Conservation (phyloP, 495 filamentous ascomycete genomes). For the Penicillium psychrofluorescens region DNA sequence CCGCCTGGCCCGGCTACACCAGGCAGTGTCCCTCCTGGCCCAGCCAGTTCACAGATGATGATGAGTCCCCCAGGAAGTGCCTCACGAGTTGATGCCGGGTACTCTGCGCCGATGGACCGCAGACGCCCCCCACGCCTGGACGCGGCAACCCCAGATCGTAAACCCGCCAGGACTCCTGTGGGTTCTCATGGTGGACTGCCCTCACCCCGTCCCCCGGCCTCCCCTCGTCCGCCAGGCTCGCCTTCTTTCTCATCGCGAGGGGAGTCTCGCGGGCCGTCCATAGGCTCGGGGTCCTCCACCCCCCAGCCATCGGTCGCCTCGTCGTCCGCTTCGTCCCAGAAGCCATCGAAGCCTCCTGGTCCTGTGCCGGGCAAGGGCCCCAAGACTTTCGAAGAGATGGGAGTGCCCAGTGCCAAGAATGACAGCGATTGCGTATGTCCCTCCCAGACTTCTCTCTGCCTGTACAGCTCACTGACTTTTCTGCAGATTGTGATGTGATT, state of each 20-base stretch:
- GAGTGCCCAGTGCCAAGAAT: constrained; percentile 70
- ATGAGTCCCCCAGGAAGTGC: constrained; percentile 17
- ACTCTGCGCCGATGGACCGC: constrained; percentile 39
- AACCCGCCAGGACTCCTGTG: constrained; percentile 26
- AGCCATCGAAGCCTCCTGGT: constrained; percentile 16
- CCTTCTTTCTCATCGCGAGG: constrained; percentile 27
- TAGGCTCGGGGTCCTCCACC: constrained; percentile 23
- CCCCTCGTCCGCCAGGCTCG: constrained; percentile 24
- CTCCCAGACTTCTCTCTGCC: background rate
- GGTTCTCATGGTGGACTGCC: constrained; percentile 13
- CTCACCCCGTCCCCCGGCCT: constrained; percentile 19
- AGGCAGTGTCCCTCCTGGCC: constrained; percentile 16
- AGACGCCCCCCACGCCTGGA: constrained; percentile 29
- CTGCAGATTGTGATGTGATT: constrained; percentile 51
- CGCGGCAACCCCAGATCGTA: constrained; percentile 25
- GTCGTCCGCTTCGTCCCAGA: constrained; percentile 15
- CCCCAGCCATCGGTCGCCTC: constrained; percentile 21
- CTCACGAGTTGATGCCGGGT: constrained; percentile 46
- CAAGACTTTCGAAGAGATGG: constrained; percentile 98
- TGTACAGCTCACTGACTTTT: constrained; percentile 16
- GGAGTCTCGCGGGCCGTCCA: constrained; percentile 27
- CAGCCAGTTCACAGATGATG: constrained; percentile 22
- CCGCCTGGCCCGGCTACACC: constrained; percentile 29
- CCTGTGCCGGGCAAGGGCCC: constrained; percentile 70
- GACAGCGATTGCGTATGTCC: constrained; percentile 88